Evolutionary conservation across 148 eudicot species (phyloP).

Genomic region (Pharnaceum exiguum): DNA sequence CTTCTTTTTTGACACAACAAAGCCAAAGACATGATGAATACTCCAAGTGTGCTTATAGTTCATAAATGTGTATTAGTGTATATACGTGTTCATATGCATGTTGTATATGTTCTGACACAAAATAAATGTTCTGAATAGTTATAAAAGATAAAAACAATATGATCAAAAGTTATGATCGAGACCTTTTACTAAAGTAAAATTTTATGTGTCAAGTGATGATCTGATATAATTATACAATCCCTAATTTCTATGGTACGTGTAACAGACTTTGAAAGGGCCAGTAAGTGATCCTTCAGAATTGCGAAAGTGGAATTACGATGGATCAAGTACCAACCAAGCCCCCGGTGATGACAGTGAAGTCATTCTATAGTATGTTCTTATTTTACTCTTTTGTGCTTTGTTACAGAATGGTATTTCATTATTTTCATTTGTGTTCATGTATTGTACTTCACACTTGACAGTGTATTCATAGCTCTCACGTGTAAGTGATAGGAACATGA

Average conservation of each 20-base stretch:
- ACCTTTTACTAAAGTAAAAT: neutral
- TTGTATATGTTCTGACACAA: no score
- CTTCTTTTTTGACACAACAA: no score
- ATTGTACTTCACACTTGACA: no score
- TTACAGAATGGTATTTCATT: neutral
- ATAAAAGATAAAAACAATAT: no score
- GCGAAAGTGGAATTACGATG: slow-evolving; percentile 56
- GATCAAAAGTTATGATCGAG: no score
- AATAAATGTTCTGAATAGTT: no score
- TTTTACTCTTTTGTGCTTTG: neutral
- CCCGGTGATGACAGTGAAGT: slow-evolving; percentile 57
- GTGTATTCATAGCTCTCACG: no score
- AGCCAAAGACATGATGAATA: no score
- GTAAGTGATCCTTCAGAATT: slow-evolving; percentile 30
- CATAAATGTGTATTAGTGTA: no score
- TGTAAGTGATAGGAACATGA: no score
- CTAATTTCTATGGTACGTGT: neutral
- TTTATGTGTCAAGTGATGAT: neutral
- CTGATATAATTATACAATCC: neutral
- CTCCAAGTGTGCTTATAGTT: no score
- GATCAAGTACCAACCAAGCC: slow-evolving; percentile 52
- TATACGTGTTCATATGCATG: no score
- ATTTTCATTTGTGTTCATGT: neutral
- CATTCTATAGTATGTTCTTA: slow-evolving; percentile 34
- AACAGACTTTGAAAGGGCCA: slow-evolving; percentile 35